These are phyloP conservation scores for Ogataea haglerorum DNA, from an alignment of 805 yeast species.

Conservation along the genomic window DNA sequence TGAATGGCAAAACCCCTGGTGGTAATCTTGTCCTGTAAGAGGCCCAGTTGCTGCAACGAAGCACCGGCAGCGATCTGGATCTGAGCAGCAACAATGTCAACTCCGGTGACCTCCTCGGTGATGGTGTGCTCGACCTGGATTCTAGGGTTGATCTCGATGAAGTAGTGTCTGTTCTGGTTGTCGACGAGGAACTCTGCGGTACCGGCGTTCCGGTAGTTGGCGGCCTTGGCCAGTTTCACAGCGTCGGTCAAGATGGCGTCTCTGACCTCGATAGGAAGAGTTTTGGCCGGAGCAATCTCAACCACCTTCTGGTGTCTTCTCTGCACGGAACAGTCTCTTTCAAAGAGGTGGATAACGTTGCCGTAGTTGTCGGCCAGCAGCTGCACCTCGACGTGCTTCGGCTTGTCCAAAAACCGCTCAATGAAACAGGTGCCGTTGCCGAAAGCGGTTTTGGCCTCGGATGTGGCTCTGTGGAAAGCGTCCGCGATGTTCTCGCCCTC, in stretches of 20 bases:
- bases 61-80: constrained; percentile 99
- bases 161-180: constrained; percentile 89
- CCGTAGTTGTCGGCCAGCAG: constrained; percentile 91
- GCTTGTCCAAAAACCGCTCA: constrained; percentile 90
- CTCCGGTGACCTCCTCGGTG: constrained; percentile 98
- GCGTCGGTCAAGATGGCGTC: constrained; percentile 94
- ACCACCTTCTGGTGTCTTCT: constrained; percentile 99
- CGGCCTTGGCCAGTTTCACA: constrained; percentile 81
- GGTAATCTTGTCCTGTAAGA: constrained; percentile 90
- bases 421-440: constrained; percentile 98
- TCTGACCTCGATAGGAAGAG: constrained; percentile 76
- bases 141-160: constrained; percentile 97
- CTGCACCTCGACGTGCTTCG: constrained; percentile 98
- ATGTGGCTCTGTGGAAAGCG: constrained; percentile 89
- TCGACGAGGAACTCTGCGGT: constrained; percentile 98
- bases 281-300: constrained; percentile 96
- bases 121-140: constrained; percentile 98
- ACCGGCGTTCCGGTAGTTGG: constrained; percentile 95
- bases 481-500: constrained; percentile 92
- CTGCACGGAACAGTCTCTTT: constrained; percentile 99
- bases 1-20: constrained; percentile 98
- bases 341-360: constrained; percentile 91
- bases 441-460: constrained; percentile 93
- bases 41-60: constrained; percentile 82
- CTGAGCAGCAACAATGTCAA: constrained; percentile 96